Conservation (phyloP, 257 asterid species). For the Ocimum tenuiflorum region DNA sequence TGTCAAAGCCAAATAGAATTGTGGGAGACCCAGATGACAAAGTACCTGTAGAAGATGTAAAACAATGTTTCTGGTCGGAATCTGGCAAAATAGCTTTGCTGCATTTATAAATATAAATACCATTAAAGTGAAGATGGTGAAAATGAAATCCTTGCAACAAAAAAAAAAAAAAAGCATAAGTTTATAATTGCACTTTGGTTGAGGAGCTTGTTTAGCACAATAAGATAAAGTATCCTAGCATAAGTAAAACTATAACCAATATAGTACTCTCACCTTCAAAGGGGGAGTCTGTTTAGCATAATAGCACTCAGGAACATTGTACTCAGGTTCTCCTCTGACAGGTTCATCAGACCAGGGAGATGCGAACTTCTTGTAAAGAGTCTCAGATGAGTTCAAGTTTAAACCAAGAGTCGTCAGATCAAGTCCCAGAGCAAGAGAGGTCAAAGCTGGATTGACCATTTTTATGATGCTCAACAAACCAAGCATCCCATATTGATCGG, state of each 20-base stretch:
- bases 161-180: not conserved
- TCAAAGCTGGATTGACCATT: conserved; percentile 51
- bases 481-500: conserved; percentile 66
- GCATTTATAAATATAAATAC: conserved; percentile 27
- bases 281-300: conserved; percentile 52
- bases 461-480: conserved; percentile 65
- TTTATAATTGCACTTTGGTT: conserved; percentile 36
- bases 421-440: conserved; percentile 70
- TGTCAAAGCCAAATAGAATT: not conserved
- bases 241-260: not conserved
- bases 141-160: not conserved
- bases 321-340: conserved; percentile 78
- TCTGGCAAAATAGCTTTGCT: conserved; percentile 58
- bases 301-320: conserved; percentile 62
- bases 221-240: conserved; percentile 40
- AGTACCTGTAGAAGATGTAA: conserved; percentile 75
- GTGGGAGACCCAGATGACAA: not conserved
- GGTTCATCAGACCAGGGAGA: conserved; percentile 96
- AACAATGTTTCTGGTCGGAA: conserved; percentile 60
- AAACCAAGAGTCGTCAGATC: conserved; percentile 81
- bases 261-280: conserved; percentile 43
- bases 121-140: not conserved
- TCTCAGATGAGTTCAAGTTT: conserved; percentile 67
- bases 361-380: conserved; percentile 68
- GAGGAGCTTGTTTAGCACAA: conserved; percentile 44